Evolutionary conservation across 768 basidiomycete genomes (phyloP), one percentile per base, ranked within the genome.

Genomic region (Leccinum rimulosum): DNA sequence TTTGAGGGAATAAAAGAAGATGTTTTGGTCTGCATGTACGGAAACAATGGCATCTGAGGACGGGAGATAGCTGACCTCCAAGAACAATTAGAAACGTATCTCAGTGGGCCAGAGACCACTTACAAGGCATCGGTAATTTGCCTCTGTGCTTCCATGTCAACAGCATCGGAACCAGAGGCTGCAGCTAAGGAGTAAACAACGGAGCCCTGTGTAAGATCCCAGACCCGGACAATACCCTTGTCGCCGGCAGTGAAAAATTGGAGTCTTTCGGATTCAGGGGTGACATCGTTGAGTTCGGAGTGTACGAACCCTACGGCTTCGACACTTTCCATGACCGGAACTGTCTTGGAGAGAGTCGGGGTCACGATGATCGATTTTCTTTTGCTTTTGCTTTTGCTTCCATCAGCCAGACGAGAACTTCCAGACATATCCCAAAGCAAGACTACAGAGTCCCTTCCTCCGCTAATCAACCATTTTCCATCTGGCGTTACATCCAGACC

Each of bases 1-100:
- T n/a, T 79, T 72, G 8, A 96, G 76, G 2, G 92, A 94, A 73
- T 95, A 87, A 75, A 93, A 93, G 50, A 95, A 80, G 65, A 99
- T 95, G 65, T 98, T 99, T 75, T 98, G 97, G 73, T 99, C 96
- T 25, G 92, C 94, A 70, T 96, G 95, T 15, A 95, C 78, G 15
- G 94, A 91, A 22, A 94, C 79, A 14, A 98, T 73, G 1, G 83
- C 82, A 9, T 86, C 85, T 9, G 76, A 79, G 2, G 80, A 73
- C 0, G 86, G 82, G 50, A 90, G 74, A 73, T 93, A 92, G 50
- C 95, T 96, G 56, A 12, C 56, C 53, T 50, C 61, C 40, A 7
- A 59, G 54, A 51, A 60, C 52, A 50, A 33, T 66, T 55, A 69
- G 70, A 60, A 33, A 62, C 38, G 61, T 6, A 52, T 60, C 7